Conservation (phyloP, 345 rosid genomes). For the Ceriops decandra region DNA sequence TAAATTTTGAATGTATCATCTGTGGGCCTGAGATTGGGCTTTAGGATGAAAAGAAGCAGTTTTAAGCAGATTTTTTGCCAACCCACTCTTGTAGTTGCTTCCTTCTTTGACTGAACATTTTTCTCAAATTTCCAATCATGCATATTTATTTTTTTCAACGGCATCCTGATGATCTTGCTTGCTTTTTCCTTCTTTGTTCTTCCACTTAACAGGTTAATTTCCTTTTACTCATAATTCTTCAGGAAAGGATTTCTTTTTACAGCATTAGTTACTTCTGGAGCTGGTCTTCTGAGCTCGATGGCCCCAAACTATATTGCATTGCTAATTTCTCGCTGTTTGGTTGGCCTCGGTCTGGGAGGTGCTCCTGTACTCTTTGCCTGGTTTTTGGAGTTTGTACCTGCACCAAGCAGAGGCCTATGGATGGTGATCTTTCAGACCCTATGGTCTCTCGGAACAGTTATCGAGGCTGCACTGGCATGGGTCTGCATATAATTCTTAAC, state of each 20-base stretch:
- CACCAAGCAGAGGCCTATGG: slow-evolving; percentile 83
- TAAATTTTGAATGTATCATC: too few species aligned
- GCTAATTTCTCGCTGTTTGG: slow-evolving; percentile 59
- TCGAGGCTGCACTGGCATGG: slow-evolving; percentile 77
- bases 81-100: background rate
- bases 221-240: background rate
- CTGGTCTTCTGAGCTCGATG: slow-evolving; percentile 75
- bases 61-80: background rate
- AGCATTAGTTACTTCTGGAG: slow-evolving; percentile 58
- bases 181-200: too few species aligned
- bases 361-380: slow-evolving; percentile 82
- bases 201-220: too few species aligned
- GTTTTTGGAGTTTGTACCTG: slow-evolving; percentile 84
- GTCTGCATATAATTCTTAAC: background rate
- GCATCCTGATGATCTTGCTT: too few species aligned
- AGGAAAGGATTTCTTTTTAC: slow-evolving; percentile 83
- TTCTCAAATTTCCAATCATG: background rate
- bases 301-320: slow-evolving; percentile 57
- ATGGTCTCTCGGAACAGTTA: slow-evolving; percentile 77
- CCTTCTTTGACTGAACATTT: background rate
- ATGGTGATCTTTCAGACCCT: slow-evolving; percentile 76
- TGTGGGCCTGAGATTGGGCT: too few species aligned
- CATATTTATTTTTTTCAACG: background rate
- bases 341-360: slow-evolving; percentile 89
- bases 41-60: background rate